Evolutionary conservation across 2,329 filamentous ascomycete genomes (phyloP), one percentile per base, ranked within the genome.

Genomic region (Aspergillus spinulosporus): DNA sequence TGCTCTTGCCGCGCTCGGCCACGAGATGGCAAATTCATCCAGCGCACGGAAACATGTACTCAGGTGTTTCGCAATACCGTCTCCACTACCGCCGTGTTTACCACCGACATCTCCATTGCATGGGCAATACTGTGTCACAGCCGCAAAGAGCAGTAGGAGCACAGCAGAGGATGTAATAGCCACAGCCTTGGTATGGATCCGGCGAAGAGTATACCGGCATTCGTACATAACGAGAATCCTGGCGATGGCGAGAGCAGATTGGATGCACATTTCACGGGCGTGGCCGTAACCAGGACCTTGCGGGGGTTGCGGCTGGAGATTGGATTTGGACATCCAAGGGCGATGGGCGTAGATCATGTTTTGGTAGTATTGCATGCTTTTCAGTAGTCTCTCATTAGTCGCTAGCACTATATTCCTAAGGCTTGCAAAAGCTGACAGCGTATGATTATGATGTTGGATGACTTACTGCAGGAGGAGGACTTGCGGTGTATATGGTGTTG

Each of bases 151-250:
- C 5, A 73, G 64, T 63, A 73, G 72, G 4, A 77, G 64, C 0
- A 74, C 74, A 0, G 75, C 75, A 3, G 72, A 74, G 59, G 75
- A 76, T 8, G 75, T 74, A 11, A 77, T 74, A 7, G 71, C 68
- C 4, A 76, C 72, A 0, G 72, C 71, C 54, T 76, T 70, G 44
- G 75, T 72, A 59, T 76, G 76, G 62, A 75, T 72, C 7, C 70
- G 64, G 11, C 72, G 69, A 63, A 76, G 73, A 1, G 72, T 73
- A 52, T 75, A 77, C 14, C 71, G 67, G 9, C 66, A 68, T 36
- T 76, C 74, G 56, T 77, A 77, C 5, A 74, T 65, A 6, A 67
- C 68, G 5, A 78, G 67, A 0, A 78, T 63, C 4, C 67, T 62
- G 9, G 76, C 70, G 5, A 77, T 68, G 5, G 70, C 69, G 5